Evolutionary conservation across 257 asterid species (phyloP), one percentile per base, ranked within the genome.

Genomic region (Nicotiana attenuata): DNA sequence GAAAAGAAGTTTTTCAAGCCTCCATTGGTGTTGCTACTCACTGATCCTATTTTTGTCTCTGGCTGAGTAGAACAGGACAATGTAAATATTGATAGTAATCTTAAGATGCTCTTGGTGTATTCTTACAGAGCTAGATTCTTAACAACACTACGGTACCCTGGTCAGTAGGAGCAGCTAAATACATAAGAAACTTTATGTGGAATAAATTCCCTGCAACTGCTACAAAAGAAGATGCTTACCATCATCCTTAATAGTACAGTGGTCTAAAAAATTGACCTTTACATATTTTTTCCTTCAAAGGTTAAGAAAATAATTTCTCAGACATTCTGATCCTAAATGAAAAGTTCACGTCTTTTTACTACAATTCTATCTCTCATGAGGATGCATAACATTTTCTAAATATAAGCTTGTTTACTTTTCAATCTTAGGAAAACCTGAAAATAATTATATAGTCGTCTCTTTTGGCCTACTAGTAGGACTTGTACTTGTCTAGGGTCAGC

Each of bases 121-220:
- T 71, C 33, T 45, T 47, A 45, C 24, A 35, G 41, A 73, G 11
- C 60, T 73, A 73, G 61, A 73, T 73, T 73, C 78, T 47, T 22
- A 60, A 14, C 78, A 24, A 22, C 7, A 45, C 28, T 47, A 47
- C 78, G 14, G 60, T 24, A 41, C 14, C 13, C 45, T 11, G 14
- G 60, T 38, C 1, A 0, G n/a, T n/a, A 20, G 77, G 29, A 38
- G 55, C 77, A 69, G 57, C 57, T 69, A 52, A 45, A 71, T 71
- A 71, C 29, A 28, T 28, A 28, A 71, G 60, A 73, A 73, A 73
- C 41, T 73, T 73, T 73, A 73, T 24, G 41, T 24, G 24, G 79
- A 47, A 50, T 73, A 50, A 73, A 73, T 73, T 73, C 79, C 63
- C 26, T 7, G 79, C 17, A 47, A 73, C 10, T 73, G 79, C 79